These are phyloP conservation scores for Irpex sp. DNA, from an alignment of 1,284 basidiomycete genomes.

Conservation along the genomic window DNA sequence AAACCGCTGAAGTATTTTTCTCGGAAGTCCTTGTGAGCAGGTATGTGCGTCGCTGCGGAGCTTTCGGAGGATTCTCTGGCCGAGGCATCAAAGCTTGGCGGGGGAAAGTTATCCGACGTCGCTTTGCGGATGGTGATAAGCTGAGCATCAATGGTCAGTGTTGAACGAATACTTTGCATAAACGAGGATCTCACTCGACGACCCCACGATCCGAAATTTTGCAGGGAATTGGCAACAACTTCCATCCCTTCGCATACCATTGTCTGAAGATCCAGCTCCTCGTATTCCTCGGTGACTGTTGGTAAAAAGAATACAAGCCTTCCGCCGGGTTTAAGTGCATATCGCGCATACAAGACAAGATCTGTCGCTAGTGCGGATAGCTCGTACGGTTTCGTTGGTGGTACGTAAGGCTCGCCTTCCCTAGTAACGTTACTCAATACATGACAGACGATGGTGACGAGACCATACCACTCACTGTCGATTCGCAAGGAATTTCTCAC, in stretches of 20 bases:
- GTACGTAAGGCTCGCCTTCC: constrained; percentile 78
- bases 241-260: constrained; percentile 90
- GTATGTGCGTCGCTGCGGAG: constrained; percentile 46
- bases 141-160: constrained; percentile 44
- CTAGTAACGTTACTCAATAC: constrained; percentile 30
- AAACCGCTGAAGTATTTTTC: constrained; percentile 88
- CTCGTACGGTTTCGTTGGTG: constrained; percentile 93
- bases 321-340: constrained; percentile 88
- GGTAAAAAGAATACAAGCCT: constrained; percentile 96
- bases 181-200: constrained; percentile 69
- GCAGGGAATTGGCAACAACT: constrained; percentile 89
- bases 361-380: constrained; percentile 88
- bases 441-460: not conserved
- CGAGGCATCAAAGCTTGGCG: constrained; percentile 57
- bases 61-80: constrained; percentile 20
- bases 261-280: constrained; percentile 83
- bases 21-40: constrained; percentile 84
- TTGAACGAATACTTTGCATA: no score
- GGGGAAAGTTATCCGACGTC: constrained; percentile 53
- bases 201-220: constrained; percentile 97
- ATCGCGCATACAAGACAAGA: constrained; percentile 86
- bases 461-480: constrained; percentile 31
- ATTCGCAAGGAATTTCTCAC: constrained; percentile 14
- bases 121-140: constrained; percentile 91
- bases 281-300: constrained; percentile 91